Percentiles rank a stretch among this genome's conserved stretches.
Evolutionary conservation across 345 rosid species (phyloP).

Genomic region (Eucalyptus regnans): DNA sequence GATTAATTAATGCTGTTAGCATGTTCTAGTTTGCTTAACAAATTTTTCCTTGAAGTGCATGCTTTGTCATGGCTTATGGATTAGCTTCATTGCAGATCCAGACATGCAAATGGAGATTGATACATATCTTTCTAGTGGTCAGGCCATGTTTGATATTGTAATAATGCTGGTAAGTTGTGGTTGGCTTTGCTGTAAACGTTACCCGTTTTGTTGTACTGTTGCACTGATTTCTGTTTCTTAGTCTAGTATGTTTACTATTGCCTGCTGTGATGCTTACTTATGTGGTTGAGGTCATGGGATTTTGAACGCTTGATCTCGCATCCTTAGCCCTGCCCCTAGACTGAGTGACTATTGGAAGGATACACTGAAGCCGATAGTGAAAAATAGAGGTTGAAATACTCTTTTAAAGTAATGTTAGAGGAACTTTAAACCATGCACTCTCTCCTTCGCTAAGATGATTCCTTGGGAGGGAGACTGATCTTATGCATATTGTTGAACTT

Average conservation of each 20-base stretch:
- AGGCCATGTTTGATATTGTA: conserved; percentile 51
- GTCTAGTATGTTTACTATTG: neutral
- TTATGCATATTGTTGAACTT: neutral
- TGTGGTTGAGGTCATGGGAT: neutral
- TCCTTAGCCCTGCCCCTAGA: neutral
- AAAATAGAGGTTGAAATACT: neutral
- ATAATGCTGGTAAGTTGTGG: conserved; percentile 39
- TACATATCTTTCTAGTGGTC: conserved; percentile 42
- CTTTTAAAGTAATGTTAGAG: neutral
- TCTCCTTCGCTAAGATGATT: neutral
- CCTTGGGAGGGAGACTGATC: neutral
- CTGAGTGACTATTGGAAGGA: neutral
- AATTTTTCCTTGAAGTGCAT: neutral
- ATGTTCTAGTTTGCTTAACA: neutral
- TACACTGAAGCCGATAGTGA: neutral
- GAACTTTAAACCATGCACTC: neutral
- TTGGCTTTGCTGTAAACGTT: neutral
- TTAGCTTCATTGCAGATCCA: conserved; percentile 35
- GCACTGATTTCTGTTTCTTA: neutral
- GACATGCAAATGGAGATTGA: conserved; percentile 78
- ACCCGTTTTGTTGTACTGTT: neutral
- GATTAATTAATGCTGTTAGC: neutral
- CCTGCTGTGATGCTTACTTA: neutral
- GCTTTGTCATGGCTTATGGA: neutral
- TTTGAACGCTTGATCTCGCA: neutral